Evolutionary conservation across 495 filamentous ascomycete species (phyloP).

Genomic region (Melanomma pulvis-pyrius): DNA sequence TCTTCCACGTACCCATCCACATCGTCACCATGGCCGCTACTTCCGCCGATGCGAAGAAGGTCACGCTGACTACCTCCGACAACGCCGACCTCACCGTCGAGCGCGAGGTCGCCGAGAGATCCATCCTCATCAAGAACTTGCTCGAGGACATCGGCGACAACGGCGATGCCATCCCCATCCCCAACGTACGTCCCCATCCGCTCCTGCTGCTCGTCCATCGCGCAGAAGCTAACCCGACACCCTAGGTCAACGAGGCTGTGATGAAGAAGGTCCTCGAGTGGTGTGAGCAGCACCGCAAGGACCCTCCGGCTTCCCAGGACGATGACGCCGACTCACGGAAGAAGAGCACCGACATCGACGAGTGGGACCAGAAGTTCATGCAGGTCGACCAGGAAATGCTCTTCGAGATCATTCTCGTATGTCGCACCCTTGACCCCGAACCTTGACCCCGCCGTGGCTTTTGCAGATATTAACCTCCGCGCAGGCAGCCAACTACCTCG

Average conservation of each 20-base stretch:
- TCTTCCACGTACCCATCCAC: not conserved
- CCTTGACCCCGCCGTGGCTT: not conserved
- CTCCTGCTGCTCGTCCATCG: conserved; percentile 5
- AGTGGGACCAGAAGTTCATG: conserved; percentile 99
- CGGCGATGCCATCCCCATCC: conserved; percentile 76
- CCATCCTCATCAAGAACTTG: conserved; percentile 96
- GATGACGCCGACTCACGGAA: conserved; percentile 94
- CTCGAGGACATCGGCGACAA: conserved; percentile 80
- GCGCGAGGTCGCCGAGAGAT: conserved; percentile 84
- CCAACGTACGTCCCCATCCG: conserved; percentile 64
- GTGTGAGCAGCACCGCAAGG: conserved; percentile 91
- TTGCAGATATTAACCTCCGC: not conserved
- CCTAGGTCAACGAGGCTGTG: conserved; percentile 92
- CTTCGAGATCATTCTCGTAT: conserved; percentile 96
- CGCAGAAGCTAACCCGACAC: conserved; percentile 23
- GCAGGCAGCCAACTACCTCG: conserved; percentile 75
- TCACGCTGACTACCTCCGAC: conserved; percentile 64
- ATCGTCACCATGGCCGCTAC: conserved; percentile 41
- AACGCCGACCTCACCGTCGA: conserved; percentile 62
- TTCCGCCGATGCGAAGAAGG: conserved; percentile 30
- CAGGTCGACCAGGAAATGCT: conserved; percentile 99
- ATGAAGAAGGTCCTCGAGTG: conserved; percentile 95
- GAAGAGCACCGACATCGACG: conserved; percentile 97
- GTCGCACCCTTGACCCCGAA: conserved; percentile 43
- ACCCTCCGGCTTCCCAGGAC: conserved; percentile 72